Evolutionary conservation across 2,329 filamentous ascomycete genomes (phyloP).

Genomic region (Monosporascus sp.): DNA sequence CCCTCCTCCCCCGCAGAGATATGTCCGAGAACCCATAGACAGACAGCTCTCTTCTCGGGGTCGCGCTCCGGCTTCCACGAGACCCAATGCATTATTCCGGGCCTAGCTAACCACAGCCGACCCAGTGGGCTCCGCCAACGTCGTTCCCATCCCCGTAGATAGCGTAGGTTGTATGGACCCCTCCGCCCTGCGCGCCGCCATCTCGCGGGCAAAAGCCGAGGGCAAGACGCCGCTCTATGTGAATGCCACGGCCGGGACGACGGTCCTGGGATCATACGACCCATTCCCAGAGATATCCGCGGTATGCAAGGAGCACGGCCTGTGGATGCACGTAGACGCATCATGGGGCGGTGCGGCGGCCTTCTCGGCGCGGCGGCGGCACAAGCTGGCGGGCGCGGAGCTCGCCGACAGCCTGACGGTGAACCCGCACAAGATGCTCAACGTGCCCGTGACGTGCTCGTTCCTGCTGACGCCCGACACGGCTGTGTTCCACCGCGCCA

Average conservation of each 20-base stretch:
- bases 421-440: slow-evolving; percentile 97
- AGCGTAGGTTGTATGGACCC: slow-evolving; percentile 66
- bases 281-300: slow-evolving; percentile 69
- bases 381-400: slow-evolving; percentile 65
- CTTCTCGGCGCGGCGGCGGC: slow-evolving; percentile 62
- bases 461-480: slow-evolving; percentile 80
- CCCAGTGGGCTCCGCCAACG: slow-evolving; percentile 62
- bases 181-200: slow-evolving; percentile 55
- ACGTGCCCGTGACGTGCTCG: slow-evolving; percentile 83
- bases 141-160: slow-evolving; percentile 73
- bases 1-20: not conserved
- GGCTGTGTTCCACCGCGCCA: slow-evolving; percentile 71
- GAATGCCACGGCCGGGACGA: slow-evolving; percentile 92
- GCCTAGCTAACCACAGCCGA: not conserved
- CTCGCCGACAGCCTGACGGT: slow-evolving; percentile 78
- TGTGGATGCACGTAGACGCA: slow-evolving; percentile 93
- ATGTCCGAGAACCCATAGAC: not conserved
- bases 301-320: slow-evolving; percentile 43
- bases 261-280: slow-evolving; percentile 85
- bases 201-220: slow-evolving; percentile 56
- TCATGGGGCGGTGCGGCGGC: slow-evolving; percentile 84
- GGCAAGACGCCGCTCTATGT: slow-evolving; percentile 88
- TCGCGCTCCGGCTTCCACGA: too few species aligned
- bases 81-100: not conserved
- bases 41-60: too few species aligned